These are phyloP conservation scores for Cutaneotrichosporon sp. DNA, from an alignment of 1,284 basidiomycete species.

Conservation along the genomic window DNA sequence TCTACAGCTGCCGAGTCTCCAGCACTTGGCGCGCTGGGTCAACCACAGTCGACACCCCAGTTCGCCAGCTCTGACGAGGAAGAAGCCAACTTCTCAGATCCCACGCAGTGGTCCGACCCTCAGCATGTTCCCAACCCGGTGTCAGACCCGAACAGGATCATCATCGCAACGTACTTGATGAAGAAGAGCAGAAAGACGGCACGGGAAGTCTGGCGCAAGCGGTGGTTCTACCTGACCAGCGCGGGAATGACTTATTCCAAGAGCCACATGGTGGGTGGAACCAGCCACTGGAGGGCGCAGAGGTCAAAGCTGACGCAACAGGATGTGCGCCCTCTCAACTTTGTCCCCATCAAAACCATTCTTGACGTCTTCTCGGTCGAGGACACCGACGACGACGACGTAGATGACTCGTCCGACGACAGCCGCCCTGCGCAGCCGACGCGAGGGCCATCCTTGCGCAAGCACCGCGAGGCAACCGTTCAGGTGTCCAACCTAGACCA, in stretches of 20 bases:
- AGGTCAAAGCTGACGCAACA: conserved; percentile 44
- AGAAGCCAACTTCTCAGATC: conserved; percentile 38
- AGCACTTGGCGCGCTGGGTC: conserved; percentile 9
- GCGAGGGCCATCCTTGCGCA: conserved; percentile 7
- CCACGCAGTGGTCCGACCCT: conserved; percentile 26
- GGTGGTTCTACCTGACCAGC: conserved; percentile 82
- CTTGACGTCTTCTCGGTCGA: conserved; percentile 79
- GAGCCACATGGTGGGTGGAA: conserved; percentile 74
- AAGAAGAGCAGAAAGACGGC: conserved; percentile 80
- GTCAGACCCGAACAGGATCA: conserved; percentile 67
- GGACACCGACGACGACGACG: conserved; percentile 26
- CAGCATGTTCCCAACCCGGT: conserved; percentile 1
- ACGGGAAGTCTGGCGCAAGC: conserved; percentile 90
- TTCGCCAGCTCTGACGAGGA: conserved; percentile 37
- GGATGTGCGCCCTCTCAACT: conserved; percentile 82
- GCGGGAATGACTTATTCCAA: conserved; percentile 78
- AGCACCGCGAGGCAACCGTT: conserved; percentile 1
- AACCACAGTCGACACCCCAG: conserved; percentile 11
- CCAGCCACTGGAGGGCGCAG: not conserved
- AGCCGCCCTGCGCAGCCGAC: conserved; percentile 1
- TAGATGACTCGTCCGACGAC: conserved; percentile 14
- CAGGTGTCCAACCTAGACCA: conserved; percentile 31
- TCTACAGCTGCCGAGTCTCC: not conserved
- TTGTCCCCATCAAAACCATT: conserved; percentile 79
- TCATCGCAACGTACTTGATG: conserved; percentile 90